Conservation (phyloP, 2,329 filamentous ascomycete species). For the Talaromyces pinophilus region DNA sequence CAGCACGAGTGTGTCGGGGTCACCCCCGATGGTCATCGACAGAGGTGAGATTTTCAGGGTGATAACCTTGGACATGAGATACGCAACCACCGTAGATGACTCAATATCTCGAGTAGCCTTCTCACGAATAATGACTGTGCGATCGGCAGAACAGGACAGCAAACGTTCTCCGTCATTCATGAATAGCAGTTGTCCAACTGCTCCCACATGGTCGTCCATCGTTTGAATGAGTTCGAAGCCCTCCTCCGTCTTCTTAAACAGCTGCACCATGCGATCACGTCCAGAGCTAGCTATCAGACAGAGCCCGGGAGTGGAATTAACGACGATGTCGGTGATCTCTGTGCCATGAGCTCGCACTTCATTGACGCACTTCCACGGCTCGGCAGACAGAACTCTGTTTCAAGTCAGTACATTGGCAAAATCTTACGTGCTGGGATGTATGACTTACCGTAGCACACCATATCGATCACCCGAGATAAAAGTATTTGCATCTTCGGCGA, state of each 20-base stretch:
- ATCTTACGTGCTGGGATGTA: neutral
- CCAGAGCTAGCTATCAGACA: slow-evolving; percentile 79
- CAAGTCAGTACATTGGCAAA: slow-evolving; percentile 27
- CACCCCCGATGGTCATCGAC: slow-evolving; percentile 74
- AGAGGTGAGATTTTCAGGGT: slow-evolving; percentile 83
- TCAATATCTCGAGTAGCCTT: slow-evolving; percentile 65
- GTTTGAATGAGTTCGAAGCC: slow-evolving; percentile 82
- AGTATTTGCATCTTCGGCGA: slow-evolving; percentile 62
- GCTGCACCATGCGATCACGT: slow-evolving; percentile 85
- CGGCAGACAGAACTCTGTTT: slow-evolving; percentile 41
- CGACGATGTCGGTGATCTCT: slow-evolving; percentile 78
- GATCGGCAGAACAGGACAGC: slow-evolving; percentile 84
- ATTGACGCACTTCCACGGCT: slow-evolving; percentile 62
- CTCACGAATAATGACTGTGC: slow-evolving; percentile 81
- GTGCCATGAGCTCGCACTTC: slow-evolving; percentile 83
- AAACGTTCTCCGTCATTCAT: slow-evolving; percentile 69
- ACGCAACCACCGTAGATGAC: slow-evolving; percentile 65
- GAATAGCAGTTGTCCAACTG: slow-evolving; percentile 76
- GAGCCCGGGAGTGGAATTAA: slow-evolving; percentile 63
- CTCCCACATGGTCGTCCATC: slow-evolving; percentile 84
- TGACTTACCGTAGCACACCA: slow-evolving; percentile 67
- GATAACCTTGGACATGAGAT: slow-evolving; percentile 73
- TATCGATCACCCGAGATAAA: slow-evolving; percentile 84
- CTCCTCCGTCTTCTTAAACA: slow-evolving; percentile 67
- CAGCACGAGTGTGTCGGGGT: slow-evolving; percentile 56